Base-by-base conservation (phyloP, 805 yeast species). In the Yarrowia osloensis region DNA sequence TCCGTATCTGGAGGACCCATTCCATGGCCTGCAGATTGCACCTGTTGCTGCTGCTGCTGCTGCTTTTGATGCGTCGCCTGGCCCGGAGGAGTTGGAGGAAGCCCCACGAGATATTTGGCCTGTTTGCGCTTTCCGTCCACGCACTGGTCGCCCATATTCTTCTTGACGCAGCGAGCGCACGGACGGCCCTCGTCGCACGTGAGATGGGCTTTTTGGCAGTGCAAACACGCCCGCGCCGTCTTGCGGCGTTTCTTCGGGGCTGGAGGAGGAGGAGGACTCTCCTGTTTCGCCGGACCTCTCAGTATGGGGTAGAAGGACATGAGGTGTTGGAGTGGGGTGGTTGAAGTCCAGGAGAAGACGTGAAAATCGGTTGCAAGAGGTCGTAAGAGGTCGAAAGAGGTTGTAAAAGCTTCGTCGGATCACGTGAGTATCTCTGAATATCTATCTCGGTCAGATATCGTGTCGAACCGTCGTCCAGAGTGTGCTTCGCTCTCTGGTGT, bases 171-270 rank as follows among this genome's bases (percentile, higher is more conserved):
- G 55, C 97, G 76, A 61, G 82, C 80, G 73, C 98, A 93, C 0
- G 96, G 96, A 28, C 96, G 82, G 28, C 76, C 77, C 6, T 85
- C 84, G 71, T 91, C 97, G 74, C 98, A 92, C 0, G 97, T 89
- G 81, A 91, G 86, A 74, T 92, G 98, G 1, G 95, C 89, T 72
- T 84, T 85, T 67, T 91, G 90, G 74, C 98, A 92, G 77, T 91
- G 94, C 54, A 85, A 84, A 73, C 98, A 92, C 9, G 98, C 97
- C 68, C 95, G 81, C 12, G 88, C 81, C 0, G 92, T 90, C 74
- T 91, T 91, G 74, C 81, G 84, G 54, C 84, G 80, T n/a, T 75
- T 72, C 33, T 44, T 44, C 3, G 52, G 52, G 5, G 54, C 66
- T 5, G 66, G 54, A 17, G 66, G 63, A 26, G 47, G 49, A 26